Evolutionary conservation across 176 grass and related monocot genomes (phyloP), one percentile per base, ranked within the genome.

Genomic region (Phoenix dactylifera): DNA sequence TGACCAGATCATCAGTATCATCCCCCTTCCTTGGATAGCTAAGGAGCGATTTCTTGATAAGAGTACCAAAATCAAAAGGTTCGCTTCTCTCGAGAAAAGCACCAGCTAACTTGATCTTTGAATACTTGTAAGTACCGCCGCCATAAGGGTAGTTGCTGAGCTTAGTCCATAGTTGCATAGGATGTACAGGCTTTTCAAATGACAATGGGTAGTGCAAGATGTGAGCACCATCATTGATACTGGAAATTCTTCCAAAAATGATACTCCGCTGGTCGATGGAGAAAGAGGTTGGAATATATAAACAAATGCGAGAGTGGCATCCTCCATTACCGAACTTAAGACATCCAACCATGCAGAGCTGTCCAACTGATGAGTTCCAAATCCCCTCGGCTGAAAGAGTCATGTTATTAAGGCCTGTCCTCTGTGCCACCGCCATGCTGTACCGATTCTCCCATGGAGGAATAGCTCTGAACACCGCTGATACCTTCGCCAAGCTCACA

Each of bases 271-370:
- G 79, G 7, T 77, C 85, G n/a, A 73, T 72, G 0, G 86, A 80
- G 62, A 95, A 89, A 2, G 68, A 77, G 16, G 76, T 89, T 26
- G 75, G 90, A 57, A 86, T 39, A 69, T 95, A 89, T 4, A 95
- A 76, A 71, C 90, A 86, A 32, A 89, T 78, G 44, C 90, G 90
- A 1, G 90, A 76, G 62, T 59, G 39, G 57, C 90, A 95, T 15
- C 52, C 66, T 32, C 22, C 61, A 15, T 30, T 19, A 58, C 76
- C 74, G 54, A 23, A 72, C 51, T 73, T 79, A 20, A 86, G 68
- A 77, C 90, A 95, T 39, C 79, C 90, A 44, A 95, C 86, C 90
- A 95, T 95, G 90, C 86, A 95, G 30, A 95, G 79, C 71, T 89
- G 86, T 18, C 86, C 86, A 9, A 67, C 24, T 17, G 90, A 81